A percentile compares a stretch with the other conserved stretches of the same genome.
These are phyloP conservation scores for Podila epigama DNA, from an alignment of 192 early-diverging fungal species.

Conservation along the genomic window DNA sequence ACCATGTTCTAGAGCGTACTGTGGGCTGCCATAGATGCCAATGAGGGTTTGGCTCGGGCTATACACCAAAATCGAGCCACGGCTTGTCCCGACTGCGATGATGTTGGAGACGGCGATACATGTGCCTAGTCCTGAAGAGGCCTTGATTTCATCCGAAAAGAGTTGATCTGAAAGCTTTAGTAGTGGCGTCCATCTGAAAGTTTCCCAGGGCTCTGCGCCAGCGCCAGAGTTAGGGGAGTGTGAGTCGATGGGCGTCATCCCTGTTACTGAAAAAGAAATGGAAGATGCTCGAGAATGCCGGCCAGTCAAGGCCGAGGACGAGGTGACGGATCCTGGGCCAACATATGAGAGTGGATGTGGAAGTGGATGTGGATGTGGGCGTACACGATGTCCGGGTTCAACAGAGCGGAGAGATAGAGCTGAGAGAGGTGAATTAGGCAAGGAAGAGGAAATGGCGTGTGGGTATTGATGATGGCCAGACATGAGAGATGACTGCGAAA, in stretches of 20 bases:
- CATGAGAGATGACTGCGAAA: constrained; percentile 40
- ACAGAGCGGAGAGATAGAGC: constrained; percentile 35
- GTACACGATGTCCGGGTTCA: constrained; percentile 45
- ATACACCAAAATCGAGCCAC: constrained; percentile 64
- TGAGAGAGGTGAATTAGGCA: constrained; percentile 41
- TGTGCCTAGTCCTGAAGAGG: constrained; percentile 20
- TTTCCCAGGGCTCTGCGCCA: constrained; percentile 59
- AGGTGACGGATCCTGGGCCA: constrained; percentile 41
- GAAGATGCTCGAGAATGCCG: constrained; percentile 48
- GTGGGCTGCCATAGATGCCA: constrained; percentile 32
- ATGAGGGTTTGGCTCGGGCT: constrained; percentile 57
- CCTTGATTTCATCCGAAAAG: constrained; percentile 54
- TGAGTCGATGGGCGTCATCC: constrained; percentile 28
- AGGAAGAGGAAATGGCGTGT: constrained; percentile 2
- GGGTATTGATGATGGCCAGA: constrained; percentile 23
- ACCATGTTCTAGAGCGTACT: constrained; percentile 57
- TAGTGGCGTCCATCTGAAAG: constrained; percentile 65
- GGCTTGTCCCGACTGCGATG: constrained; percentile 66
- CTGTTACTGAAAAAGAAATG: constrained; percentile 29
- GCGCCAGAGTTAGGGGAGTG: constrained; percentile 39
- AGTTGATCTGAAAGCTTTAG: constrained; percentile 63
- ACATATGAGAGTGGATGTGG: constrained; percentile 9
- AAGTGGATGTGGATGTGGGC: too few species aligned
- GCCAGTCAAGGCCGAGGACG: constrained; percentile 42
- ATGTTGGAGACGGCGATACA: constrained; percentile 56